These are phyloP conservation scores for Hysterium pulicare DNA, from an alignment of 2,329 filamentous ascomycete genomes.

Conservation along the genomic window DNA sequence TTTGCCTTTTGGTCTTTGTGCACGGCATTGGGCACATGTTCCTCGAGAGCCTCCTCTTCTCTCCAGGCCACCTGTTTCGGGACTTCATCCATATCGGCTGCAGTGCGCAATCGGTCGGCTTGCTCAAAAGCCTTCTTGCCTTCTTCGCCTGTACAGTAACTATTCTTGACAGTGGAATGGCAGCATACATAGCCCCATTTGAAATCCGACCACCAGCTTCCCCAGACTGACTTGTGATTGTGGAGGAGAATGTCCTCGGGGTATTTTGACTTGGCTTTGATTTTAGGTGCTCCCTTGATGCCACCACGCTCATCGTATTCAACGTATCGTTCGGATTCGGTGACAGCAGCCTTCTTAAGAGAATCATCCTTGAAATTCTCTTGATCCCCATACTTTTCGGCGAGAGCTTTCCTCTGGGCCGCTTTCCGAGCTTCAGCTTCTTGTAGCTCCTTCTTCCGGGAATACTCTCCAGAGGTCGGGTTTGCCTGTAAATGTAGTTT, in stretches of 20 bases:
- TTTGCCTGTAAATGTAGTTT: conserved; percentile 92
- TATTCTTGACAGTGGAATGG: conserved; percentile 90
- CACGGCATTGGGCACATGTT: conserved; percentile 44
- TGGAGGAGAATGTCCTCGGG: conserved; percentile 81
- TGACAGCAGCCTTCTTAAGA: conserved; percentile 64
- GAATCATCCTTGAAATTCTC: conserved; percentile 60
- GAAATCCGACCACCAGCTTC: conserved; percentile 96
- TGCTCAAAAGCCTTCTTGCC: conserved; percentile 79
- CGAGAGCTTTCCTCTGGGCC: conserved; percentile 65
- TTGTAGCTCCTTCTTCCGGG: conserved; percentile 73
- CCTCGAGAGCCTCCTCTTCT: conserved; percentile 39
- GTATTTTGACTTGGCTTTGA: conserved; percentile 83
- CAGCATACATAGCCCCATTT: conserved; percentile 96
- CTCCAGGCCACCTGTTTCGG: conserved; percentile 41
- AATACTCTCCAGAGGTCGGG: conserved; percentile 84
- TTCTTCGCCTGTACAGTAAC: conserved; percentile 91
- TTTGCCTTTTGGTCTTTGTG: conserved; percentile 41
- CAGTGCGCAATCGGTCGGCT: conserved; percentile 59
- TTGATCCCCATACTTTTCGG: conserved; percentile 78
- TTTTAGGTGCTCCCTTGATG: conserved; percentile 82
- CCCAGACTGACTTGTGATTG: conserved; percentile 92
- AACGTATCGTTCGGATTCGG: conserved; percentile 80
- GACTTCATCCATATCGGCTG: conserved; percentile 43
- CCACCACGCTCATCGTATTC: conserved; percentile 90
- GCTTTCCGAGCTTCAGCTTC: conserved; percentile 67